A percentile compares a stretch with the other conserved stretches of the same genome.
These are phyloP conservation scores for Aquilaria agallochum DNA, from an alignment of 441 rosid species.

Conservation along the genomic window DNA sequence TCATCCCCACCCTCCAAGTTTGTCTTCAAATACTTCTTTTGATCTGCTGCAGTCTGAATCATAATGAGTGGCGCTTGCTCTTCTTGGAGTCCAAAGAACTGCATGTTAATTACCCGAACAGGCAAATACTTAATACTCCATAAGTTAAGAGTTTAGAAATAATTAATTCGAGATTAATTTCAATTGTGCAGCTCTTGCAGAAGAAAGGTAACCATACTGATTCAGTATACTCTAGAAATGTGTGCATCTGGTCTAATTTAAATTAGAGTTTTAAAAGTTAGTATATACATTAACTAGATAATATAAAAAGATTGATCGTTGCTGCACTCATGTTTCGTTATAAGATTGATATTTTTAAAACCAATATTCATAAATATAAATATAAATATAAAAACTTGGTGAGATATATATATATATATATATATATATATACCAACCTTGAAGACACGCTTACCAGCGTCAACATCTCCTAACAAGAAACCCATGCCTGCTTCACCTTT, in stretches of 20 bases:
- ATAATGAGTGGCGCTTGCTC: conserved; percentile 81
- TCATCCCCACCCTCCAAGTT: conserved; percentile 54
- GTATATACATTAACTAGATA: not conserved
- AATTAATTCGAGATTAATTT: no score
- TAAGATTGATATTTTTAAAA: no score
- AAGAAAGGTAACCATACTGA: no score
- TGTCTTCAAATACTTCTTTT: conserved; percentile 69
- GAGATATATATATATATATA: not conserved
- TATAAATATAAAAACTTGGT: no score
- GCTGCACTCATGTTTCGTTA: no score
- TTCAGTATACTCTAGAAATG: no score
- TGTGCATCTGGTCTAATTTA: conserved; percentile 2
- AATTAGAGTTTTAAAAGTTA: conserved; percentile 3
- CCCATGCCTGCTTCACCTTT: conserved; percentile 53
- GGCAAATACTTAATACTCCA: no score
- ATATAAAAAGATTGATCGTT: not conserved
- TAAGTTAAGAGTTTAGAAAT: no score
- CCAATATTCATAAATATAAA: no score
- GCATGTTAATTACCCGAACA: conserved; percentile 5
- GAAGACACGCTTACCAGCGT: conserved; percentile 76
- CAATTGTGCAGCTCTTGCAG: no score
- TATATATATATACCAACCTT: conserved; percentile 43
- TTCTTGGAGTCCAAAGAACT: conserved; percentile 90
- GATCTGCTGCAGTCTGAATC: conserved; percentile 53
- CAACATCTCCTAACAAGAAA: conserved; percentile 84